A percentile compares a stretch with the other conserved stretches of the same genome.
phyloP scores from a whole-genome alignment of 768 basidiomycete genomes.

The Guyanaporus albipodus region DNA sequence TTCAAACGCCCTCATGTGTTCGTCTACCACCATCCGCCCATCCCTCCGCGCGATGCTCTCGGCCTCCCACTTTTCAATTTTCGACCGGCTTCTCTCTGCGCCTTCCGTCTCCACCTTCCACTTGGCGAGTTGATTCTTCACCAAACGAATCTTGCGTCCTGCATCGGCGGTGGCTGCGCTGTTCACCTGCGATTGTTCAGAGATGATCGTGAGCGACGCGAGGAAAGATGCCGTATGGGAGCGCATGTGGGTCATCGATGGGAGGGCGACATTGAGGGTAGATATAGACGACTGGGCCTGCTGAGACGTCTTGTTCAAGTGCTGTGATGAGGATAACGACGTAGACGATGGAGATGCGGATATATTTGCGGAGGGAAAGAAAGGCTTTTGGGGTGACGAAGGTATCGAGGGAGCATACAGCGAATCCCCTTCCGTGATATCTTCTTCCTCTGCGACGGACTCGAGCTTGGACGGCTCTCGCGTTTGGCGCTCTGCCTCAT shows the following conservation, averaged over 20 bases:
- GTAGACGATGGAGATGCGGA: slow-evolving; percentile 52
- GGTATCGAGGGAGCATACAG: slow-evolving; percentile 38
- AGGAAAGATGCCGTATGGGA: slow-evolving; percentile 72
- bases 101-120: slow-evolving; percentile 83
- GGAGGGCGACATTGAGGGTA: slow-evolving; percentile 38
- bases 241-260: slow-evolving; percentile 68
- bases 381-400: slow-evolving; percentile 51
- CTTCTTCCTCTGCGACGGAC: slow-evolving; percentile 39
- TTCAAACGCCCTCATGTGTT: slow-evolving; percentile 75
- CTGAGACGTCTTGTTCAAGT: slow-evolving; percentile 12
- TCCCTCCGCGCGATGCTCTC: slow-evolving; percentile 45
- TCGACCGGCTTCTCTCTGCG: slow-evolving; percentile 71
- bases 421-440: slow-evolving; percentile 38
- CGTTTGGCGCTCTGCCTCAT: slow-evolving; percentile 26
- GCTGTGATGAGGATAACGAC: slow-evolving; percentile 32
- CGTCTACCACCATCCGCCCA: slow-evolving; percentile 69
- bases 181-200: slow-evolving; percentile 87
- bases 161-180: slow-evolving; percentile 82
- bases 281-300: slow-evolving; percentile 29
- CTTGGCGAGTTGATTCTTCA: slow-evolving; percentile 78
- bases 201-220: slow-evolving; percentile 69
- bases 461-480: slow-evolving; percentile 31
- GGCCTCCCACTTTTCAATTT: slow-evolving; percentile 80
- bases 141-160: slow-evolving; percentile 78
- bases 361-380: slow-evolving; percentile 49